Evolutionary conservation across 805 yeast species (phyloP).

Genomic region (Peterozyma xylosa): DNA sequence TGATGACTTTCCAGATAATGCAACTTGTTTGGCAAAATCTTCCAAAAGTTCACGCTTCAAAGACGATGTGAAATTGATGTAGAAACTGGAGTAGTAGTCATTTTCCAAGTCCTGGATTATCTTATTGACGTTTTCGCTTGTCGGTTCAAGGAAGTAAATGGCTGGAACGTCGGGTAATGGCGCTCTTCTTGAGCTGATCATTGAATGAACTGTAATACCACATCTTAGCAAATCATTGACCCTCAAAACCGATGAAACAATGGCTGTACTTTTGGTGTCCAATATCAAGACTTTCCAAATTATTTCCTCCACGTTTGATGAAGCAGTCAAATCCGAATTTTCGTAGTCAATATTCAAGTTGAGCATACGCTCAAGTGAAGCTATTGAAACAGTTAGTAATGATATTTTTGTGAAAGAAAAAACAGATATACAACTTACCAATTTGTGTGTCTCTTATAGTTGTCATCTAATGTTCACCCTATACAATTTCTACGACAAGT

Average conservation of each 20-base stretch:
- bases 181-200: constrained; percentile 66
- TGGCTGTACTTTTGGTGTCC: constrained; percentile 74
- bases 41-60: constrained; percentile 75
- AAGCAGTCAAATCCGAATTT: constrained; percentile 41
- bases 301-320: constrained; percentile 55
- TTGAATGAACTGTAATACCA: constrained; percentile 87
- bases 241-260: constrained; percentile 84
- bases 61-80: constrained; percentile 81
- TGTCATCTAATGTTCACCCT: not conserved
- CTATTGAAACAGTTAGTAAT: constrained; percentile 10
- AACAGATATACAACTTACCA: constrained; percentile 14
- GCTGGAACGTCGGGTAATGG: constrained; percentile 92
- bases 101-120: constrained; percentile 67
- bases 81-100: constrained; percentile 72
- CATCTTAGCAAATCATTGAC: constrained; percentile 85
- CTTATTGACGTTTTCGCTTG: constrained; percentile 59
- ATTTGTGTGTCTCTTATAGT: constrained; percentile 35
- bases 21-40: constrained; percentile 78
- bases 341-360: constrained; percentile 64
- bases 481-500: not conserved
- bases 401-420: constrained; percentile 1
- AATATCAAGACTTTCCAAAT: constrained; percentile 88
- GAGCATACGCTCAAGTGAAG: constrained; percentile 72
- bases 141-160: constrained; percentile 86
- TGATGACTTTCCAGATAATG: constrained; percentile 60